Base-by-base conservation (phyloP, 495 filamentous ascomycete species). In the Penicillium salamii region DNA sequence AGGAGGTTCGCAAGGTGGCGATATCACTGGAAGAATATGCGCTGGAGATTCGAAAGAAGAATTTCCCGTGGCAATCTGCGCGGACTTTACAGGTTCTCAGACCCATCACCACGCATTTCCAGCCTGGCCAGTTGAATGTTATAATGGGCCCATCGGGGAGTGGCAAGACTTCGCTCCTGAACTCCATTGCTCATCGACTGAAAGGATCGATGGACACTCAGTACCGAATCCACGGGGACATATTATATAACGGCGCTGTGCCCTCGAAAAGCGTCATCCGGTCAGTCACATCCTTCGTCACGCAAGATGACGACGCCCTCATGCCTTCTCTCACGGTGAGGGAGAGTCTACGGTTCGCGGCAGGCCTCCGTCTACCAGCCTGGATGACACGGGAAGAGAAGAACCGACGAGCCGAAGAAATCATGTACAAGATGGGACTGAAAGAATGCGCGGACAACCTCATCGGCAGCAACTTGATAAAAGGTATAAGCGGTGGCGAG, bases 121-220 rank as follows among this genome's bases (percentile, higher is more conserved):
- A 79, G 41, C 68, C 85, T 8, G 83, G 83, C 1, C 65, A 73
- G 15, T 64, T 90, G 9, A 89, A 90, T 54, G 76, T 89, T 3
- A 87, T 90, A 44, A 88, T 89, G 85, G 87, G 87, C 0, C 86
- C 87, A 2, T 87, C 84, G 12, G 87, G 87, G 1, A 83, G 81
- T 28, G 87, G 87, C 11, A 90, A 89, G 64, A 87, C 85, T 3
- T 83, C 83, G 0, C 58, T 90, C 3, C 69, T 90, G 3, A 87
- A 88, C 56, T 75, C 80, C 2, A 84, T 90, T 74, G 82, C 86
- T 11, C 69, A 74, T 5, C 74, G 86, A 8, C 66, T 89, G 8
- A 76, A 80, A 29, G 78, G 73, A 40, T 81, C 79, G 3, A 45
- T 78, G 14, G 63, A 66, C 3, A 84, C 77, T 0, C 63, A 70